These are phyloP conservation scores for Fagus sylvatica DNA, from an alignment of 306 rosid genomes.

Conservation along the genomic window DNA sequence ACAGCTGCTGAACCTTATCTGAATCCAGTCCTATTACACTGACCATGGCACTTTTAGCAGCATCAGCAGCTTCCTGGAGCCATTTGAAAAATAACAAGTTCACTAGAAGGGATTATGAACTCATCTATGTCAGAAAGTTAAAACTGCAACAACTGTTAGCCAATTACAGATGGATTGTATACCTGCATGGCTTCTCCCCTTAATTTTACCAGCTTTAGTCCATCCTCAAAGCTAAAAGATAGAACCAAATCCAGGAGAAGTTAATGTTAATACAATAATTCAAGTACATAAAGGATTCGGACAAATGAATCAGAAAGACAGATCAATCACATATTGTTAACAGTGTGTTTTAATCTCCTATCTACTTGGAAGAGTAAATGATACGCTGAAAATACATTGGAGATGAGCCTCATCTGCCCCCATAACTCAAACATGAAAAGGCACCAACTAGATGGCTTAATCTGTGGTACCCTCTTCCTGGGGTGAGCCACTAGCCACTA, in stretches of 20 bases:
- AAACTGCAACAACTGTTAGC: constrained; percentile 4
- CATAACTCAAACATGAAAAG: not conserved
- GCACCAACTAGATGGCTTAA: constrained; percentile 3
- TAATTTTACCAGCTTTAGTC: constrained; percentile 92
- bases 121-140: not conserved
- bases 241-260: constrained; percentile 30
- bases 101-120: constrained; percentile 8
- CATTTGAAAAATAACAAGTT: constrained; percentile 14
- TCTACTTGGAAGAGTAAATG: not conserved
- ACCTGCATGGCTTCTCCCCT: constrained; percentile 99
- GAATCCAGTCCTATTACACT: constrained; percentile 91
- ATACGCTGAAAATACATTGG: not conserved
- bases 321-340: constrained; percentile 2
- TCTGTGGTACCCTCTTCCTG: not conserved
- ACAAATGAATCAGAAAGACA: constrained; percentile 16
- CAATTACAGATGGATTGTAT: constrained; percentile 25
- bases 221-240: constrained; percentile 88
- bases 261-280: constrained; percentile 15
- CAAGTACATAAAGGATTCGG: constrained; percentile 1
- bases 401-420: constrained; percentile 5
- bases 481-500: not conserved
- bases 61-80: constrained; percentile 85
- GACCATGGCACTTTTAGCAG: constrained; percentile 89
- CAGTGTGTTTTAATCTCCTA: not conserved
- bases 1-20: constrained; percentile 87